Conservation (phyloP, 108 stramenopile species). For the Ochromonas danica region DNA sequence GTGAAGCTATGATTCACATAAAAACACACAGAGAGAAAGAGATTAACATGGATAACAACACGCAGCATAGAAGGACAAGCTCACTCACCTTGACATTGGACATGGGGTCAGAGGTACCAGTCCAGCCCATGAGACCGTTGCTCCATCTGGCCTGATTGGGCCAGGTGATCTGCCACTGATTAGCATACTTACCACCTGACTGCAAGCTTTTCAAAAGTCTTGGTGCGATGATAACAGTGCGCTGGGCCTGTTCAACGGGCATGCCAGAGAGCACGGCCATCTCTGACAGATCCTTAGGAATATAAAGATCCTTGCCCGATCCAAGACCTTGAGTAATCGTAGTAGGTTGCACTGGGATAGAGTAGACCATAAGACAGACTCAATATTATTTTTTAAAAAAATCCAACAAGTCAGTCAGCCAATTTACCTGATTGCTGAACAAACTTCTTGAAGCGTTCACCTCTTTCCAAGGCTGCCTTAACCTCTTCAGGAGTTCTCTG, state of each 20-base stretch:
- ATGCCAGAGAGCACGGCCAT: conserved; percentile 25
- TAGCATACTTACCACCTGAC: background rate
- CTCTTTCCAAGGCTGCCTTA: background rate
- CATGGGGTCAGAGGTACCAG: conserved; percentile 80
- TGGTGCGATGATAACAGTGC: background rate
- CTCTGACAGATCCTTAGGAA: background rate
- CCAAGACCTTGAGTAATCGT: background rate
- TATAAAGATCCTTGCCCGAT: background rate
- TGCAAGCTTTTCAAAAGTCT: background rate
- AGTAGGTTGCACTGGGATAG: background rate
- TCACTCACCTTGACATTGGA: conserved; percentile 60
- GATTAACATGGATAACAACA: too few species aligned
- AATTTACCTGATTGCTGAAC: background rate
- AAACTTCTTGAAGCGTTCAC: background rate
- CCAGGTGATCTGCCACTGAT: conserved; percentile 41
- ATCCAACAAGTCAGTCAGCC: too few species aligned
- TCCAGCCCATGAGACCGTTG: conserved; percentile 97
- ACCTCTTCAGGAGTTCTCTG: background rate
- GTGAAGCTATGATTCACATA: background rate
- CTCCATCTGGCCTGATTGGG: conserved; percentile 50
- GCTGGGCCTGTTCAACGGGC: conserved; percentile 21
- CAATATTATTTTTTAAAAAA: background rate
- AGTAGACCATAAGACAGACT: too few species aligned
- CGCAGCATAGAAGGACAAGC: too few species aligned
- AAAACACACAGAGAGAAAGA: too few species aligned